Conservation (phyloP, 371 early-diverging fungal genomes). For the Blastocladiella emersonii region DNA sequence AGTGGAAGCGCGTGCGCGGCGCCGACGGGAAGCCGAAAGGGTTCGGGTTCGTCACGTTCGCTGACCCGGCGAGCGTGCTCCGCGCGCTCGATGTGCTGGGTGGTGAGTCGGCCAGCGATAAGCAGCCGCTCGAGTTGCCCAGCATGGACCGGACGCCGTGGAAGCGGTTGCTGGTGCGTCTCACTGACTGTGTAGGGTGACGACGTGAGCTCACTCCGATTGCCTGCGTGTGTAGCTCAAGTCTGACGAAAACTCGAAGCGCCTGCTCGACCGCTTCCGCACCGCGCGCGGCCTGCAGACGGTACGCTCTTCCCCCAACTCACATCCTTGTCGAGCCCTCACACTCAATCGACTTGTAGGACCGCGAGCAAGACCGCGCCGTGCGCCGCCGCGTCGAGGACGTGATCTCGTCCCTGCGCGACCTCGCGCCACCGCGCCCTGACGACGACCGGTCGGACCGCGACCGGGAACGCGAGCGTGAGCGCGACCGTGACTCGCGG, state of each 20-base stretch:
- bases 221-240: constrained; percentile 34
- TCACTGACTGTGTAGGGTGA: background rate
- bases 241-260: constrained; percentile 55
- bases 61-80: constrained; percentile 47
- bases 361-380: no score
- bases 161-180: constrained; percentile 42
- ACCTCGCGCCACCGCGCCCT: no score
- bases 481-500: no score
- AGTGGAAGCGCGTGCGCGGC: constrained; percentile 63
- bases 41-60: constrained; percentile 71
- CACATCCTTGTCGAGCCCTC: no score
- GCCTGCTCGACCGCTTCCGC: constrained; percentile 38
- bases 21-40: constrained; percentile 50
- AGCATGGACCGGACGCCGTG: constrained; percentile 40
- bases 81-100: constrained; percentile 55
- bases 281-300: background rate
- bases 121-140: constrained; percentile 29
- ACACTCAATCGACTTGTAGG: no score
- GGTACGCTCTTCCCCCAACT: no score
- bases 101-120: constrained; percentile 38
- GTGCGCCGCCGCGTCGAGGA: no score
- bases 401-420: no score
- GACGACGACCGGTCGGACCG: no score
- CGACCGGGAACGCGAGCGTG: no score
- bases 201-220: background rate